Conservation (phyloP, 2,329 filamentous ascomycete species). For the Arthrobotrys pseudoclavata region DNA sequence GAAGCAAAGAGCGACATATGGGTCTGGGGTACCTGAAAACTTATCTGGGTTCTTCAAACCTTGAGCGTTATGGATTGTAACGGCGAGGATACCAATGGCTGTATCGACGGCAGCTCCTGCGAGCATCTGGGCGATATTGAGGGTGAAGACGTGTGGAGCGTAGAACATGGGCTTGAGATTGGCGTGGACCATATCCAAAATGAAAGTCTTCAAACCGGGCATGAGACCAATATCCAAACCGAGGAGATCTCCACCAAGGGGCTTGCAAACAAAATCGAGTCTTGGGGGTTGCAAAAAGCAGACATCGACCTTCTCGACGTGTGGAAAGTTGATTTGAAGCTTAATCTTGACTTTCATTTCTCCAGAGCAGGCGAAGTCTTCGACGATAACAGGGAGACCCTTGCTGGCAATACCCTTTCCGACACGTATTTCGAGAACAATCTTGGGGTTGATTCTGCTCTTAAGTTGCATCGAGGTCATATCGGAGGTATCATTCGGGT, state of each 20-base stretch:
- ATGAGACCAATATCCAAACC: constrained; percentile 99
- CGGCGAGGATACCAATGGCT: constrained; percentile 90
- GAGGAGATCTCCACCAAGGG: constrained; percentile 91
- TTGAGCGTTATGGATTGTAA: constrained; percentile 90
- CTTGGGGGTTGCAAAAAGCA: constrained; percentile 90
- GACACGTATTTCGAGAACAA: constrained; percentile 92
- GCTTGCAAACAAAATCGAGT: constrained; percentile 98
- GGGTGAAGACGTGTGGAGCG: constrained; percentile 94
- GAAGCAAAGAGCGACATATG: constrained; percentile 86
- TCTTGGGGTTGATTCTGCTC: constrained; percentile 96
- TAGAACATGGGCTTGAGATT: constrained; percentile 99
- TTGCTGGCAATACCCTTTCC: constrained; percentile 98
- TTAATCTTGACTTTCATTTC: constrained; percentile 98
- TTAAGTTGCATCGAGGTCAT: constrained; percentile 90
- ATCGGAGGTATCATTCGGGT: constrained; percentile 91
- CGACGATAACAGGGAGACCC: constrained; percentile 95
- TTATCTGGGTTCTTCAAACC: constrained; percentile 96
- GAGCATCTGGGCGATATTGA: constrained; percentile 98
- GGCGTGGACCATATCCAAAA: constrained; percentile 94
- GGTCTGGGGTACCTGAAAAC: constrained; percentile 90
- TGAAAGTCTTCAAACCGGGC: constrained; percentile 91
- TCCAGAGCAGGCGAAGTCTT: constrained; percentile 96
- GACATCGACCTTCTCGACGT: constrained; percentile 94
- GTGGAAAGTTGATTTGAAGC: constrained; percentile 93
- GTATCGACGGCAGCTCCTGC: constrained; percentile 94